phyloP scores from a whole-genome alignment of 2,329 filamentous ascomycete species.

The Pleomassaria siparia region DNA sequence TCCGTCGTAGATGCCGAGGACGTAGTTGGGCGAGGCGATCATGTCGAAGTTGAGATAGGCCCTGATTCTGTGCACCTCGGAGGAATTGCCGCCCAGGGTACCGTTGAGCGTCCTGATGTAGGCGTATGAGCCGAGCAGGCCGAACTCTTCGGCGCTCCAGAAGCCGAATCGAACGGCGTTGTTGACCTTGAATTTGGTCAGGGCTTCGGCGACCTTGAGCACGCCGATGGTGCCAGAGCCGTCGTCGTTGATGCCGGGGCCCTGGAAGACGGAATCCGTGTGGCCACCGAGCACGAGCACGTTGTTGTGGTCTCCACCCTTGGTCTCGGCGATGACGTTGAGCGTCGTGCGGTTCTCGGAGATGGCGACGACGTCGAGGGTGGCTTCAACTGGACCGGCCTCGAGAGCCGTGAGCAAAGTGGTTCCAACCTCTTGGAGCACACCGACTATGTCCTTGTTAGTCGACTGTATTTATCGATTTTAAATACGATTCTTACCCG shows the following conservation, averaged over 20 bases:
- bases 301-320: slow-evolving; percentile 44
- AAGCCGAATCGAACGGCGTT: slow-evolving; percentile 46
- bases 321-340: slow-evolving; percentile 43
- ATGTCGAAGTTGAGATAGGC: slow-evolving; percentile 50
- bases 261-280: slow-evolving; percentile 45
- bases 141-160: slow-evolving; percentile 46
- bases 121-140: slow-evolving; percentile 42
- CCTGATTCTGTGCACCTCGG: slow-evolving; percentile 41
- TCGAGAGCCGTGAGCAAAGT: slow-evolving; percentile 57
- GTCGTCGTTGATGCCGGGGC: slow-evolving; percentile 47
- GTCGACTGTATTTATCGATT: neutral
- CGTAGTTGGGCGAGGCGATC: slow-evolving; percentile 45
- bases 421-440: slow-evolving; percentile 62
- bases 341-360: slow-evolving; percentile 51
- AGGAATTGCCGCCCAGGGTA: slow-evolving; percentile 27
- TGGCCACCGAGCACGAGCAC: slow-evolving; percentile 45
- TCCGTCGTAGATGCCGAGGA: slow-evolving; percentile 44
- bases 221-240: slow-evolving; percentile 44
- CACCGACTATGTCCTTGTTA: slow-evolving; percentile 51
- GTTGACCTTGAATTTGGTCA: slow-evolving; percentile 42
- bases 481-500: slow-evolving; percentile 29
- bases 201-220: slow-evolving; percentile 41
- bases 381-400: slow-evolving; percentile 38
- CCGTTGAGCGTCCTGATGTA: slow-evolving; percentile 42
- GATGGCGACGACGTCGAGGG: slow-evolving; percentile 46